phyloP scores from a whole-genome alignment of 768 basidiomycete genomes.

The Podaxis mareebaensis region DNA sequence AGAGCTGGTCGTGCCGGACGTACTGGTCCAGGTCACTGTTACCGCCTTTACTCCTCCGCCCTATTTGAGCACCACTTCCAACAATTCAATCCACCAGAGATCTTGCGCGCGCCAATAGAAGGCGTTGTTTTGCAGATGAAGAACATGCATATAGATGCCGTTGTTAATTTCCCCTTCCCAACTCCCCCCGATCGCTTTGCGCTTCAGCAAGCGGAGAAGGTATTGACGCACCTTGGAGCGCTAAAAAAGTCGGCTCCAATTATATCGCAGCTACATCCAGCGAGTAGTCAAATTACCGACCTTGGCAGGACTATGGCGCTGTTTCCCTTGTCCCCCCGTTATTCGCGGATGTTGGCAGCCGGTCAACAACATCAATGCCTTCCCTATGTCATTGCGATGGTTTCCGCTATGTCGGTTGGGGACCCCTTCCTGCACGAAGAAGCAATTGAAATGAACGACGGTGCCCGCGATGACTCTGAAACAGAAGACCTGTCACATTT shows the following conservation, averaged over 20 bases:
- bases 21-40: slow-evolving; percentile 97
- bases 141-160: slow-evolving; percentile 96
- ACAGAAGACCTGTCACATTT: slow-evolving; percentile 42
- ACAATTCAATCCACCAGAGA: slow-evolving; percentile 85
- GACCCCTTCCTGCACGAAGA: slow-evolving; percentile 94
- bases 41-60: slow-evolving; percentile 94
- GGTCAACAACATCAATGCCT: slow-evolving; percentile 84
- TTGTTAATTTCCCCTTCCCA: slow-evolving; percentile 97
- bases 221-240: slow-evolving; percentile 82
- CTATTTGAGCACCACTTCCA: slow-evolving; percentile 93
- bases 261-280: slow-evolving; percentile 22
- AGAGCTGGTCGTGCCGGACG: slow-evolving; percentile 96
- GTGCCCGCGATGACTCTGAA: slow-evolving; percentile 38
- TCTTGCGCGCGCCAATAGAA: slow-evolving; percentile 94
- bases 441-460: slow-evolving; percentile 47
- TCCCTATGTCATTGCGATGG: slow-evolving; percentile 88
- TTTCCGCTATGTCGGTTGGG: slow-evolving; percentile 90
- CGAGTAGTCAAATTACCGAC: slow-evolving; percentile 72
- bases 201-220: slow-evolving; percentile 79
- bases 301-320: slow-evolving; percentile 91
- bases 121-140: slow-evolving; percentile 99
- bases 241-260: slow-evolving; percentile 42
- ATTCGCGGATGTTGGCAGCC: slow-evolving; percentile 93
- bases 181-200: slow-evolving; percentile 84
- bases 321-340: slow-evolving; percentile 92